A percentile compares a stretch with the other conserved stretches of the same genome.
Conservation (phyloP, 306 rosid genomes). For the Acmispon strigosus region DNA sequence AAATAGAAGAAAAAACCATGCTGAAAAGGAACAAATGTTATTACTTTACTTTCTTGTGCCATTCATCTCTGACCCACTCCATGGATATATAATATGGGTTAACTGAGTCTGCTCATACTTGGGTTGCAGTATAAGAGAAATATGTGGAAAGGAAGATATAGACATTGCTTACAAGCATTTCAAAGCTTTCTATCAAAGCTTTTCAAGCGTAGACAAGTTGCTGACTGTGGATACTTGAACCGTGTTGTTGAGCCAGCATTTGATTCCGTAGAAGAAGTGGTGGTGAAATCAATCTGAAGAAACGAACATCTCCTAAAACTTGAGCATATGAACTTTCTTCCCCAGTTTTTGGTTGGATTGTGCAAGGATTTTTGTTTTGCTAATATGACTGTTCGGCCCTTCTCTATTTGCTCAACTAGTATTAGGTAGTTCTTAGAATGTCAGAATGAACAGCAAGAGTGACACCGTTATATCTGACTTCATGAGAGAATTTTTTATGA, state of each 20-base stretch:
- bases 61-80: too few relatives aligned
- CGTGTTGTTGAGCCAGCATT: not conserved
- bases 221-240: constrained; percentile 51
- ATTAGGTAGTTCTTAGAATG: too few relatives aligned
- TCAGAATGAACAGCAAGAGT: too few relatives aligned
- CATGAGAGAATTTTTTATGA: too few relatives aligned
- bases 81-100: not conserved
- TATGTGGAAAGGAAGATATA: constrained; percentile 89
- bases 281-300: not conserved
- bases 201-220: constrained; percentile 72
- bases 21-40: not conserved
- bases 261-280: not conserved
- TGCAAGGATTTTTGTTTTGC: too few relatives aligned
- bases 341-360: too few relatives aligned
- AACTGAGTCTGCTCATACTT: constrained; percentile 10
- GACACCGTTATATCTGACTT: too few relatives aligned
- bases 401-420: too few relatives aligned
- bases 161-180: constrained; percentile 88
- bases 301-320: too few relatives aligned
- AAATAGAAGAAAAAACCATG: not conserved
- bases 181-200: constrained; percentile 75
- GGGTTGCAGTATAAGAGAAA: constrained; percentile 75
- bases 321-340: too few relatives aligned
- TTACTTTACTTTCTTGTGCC: not conserved
- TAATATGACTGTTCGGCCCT: too few relatives aligned